Base-by-base conservation (phyloP, 1,139 yeast genomes). In the Kodamaea sp. region DNA sequence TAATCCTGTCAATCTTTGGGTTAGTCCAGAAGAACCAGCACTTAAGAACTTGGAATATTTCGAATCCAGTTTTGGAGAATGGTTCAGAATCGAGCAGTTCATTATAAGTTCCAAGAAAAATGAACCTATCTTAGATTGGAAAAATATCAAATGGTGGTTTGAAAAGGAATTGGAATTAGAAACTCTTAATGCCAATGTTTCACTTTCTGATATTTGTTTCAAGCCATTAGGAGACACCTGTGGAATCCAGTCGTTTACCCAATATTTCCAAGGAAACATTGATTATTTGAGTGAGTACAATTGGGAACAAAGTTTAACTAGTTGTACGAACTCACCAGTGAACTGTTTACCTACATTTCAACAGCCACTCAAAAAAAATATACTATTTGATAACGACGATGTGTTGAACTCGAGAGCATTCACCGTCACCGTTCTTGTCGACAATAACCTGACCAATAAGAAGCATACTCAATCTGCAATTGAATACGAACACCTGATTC, bases 271-370 rank as follows among this genome's bases (percentile, higher is more conserved):
- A 22, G 95, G 94, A 2, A 74, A 77, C 33, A 60, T 83, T 5
- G 52, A 52, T 10, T 59, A 63, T 20, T 72, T 92, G 4, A 72
- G 72, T 12, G 70, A 71, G 34, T 35, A 48, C 0, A 57, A 59
- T 7, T 90, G 96, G 95, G 53, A 62, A 26, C 49, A 54, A 1
- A 66, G 73, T 38, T 54, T 90, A 10, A 53, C 63, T 35, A 54
- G 61, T 3, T 92, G 98, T 55, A 73, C 95, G 0, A 66, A 72
- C 11, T 78, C 89, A 2, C 97, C 97, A 0, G 97, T 92, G 1
- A 83, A 79, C 43, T 92, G 98, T 54, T 64, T 92, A 27, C 97
- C 98, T 0, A 63, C 82, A 0, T 92, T 90, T 60, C 96, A 88
- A 52, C 97, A 89, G 55, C 97, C 97, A 0, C 65, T 92, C 43